Conservation (phyloP, 768 basidiomycete genomes). For the Amyloporia xantha region DNA sequence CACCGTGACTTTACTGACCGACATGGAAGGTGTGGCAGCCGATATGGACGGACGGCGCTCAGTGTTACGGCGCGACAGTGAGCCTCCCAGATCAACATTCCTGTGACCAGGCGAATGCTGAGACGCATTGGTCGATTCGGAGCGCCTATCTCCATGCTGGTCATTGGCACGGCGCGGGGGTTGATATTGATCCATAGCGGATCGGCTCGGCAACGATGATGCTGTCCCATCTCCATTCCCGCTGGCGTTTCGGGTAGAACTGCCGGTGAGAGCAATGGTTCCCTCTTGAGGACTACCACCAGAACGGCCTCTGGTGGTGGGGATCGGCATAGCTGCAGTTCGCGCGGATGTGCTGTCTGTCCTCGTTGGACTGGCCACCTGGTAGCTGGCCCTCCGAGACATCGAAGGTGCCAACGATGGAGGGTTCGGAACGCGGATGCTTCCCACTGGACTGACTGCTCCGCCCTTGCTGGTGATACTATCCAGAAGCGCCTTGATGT, state of each 20-base stretch:
- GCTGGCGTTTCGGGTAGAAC: constrained; percentile 35
- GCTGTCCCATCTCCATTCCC: constrained; percentile 32
- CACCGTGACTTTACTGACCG: constrained; percentile 32
- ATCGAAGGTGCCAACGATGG: constrained; percentile 18
- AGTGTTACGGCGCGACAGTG: constrained; percentile 40
- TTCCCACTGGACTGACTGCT: constrained; percentile 10
- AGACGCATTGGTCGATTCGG: constrained; percentile 48
- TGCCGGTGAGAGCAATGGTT: constrained; percentile 32
- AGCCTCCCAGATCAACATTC: constrained; percentile 47
- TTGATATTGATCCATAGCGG: constrained; percentile 38
- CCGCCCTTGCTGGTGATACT: constrained; percentile 31
- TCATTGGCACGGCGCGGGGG: constrained; percentile 42
- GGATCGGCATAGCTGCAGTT: constrained; percentile 23
- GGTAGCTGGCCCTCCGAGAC: constrained; percentile 18
- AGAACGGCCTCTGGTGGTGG: constrained; percentile 41
- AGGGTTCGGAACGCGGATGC: constrained; percentile 9
- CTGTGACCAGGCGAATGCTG: constrained; percentile 51
- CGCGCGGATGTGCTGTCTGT: constrained; percentile 15
- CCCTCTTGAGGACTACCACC: constrained; percentile 48
- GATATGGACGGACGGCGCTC: constrained; percentile 42
- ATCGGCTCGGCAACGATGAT: constrained; percentile 33
- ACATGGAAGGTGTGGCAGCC: constrained; percentile 27
- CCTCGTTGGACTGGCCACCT: constrained; percentile 16
- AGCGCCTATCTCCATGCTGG: constrained; percentile 37
- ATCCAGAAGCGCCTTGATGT: constrained; percentile 64